Base-by-base conservation (phyloP, 257 asterid genomes). In the Ophiorrhiza pumila region DNA sequence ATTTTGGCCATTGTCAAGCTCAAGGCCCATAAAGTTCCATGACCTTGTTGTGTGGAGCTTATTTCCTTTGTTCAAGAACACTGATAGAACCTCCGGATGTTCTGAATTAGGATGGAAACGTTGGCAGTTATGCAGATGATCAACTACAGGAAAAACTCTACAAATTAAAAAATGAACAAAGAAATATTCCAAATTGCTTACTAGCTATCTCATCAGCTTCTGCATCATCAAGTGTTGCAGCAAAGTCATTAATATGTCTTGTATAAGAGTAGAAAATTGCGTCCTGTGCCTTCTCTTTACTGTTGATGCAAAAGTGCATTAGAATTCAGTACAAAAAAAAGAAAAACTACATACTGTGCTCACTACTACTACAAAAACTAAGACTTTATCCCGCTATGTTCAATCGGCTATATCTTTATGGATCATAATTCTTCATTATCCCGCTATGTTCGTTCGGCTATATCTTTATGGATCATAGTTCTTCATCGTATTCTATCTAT, bases 41-140 rank as follows among this genome's bases (percentile, higher is more conserved):
- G 98, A 89, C 77, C 97, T 87, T 25, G 98, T 93, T 68, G 98
- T 93, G 82, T 93, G 97, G 60, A 93, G 55, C 79, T 88, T 85
- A 53, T 84, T 87, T 37, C 94, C 97, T 68, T 68, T 86, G 80
- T 93, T 93, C 79, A 85, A 74, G 80, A 93, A 91, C 20, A 93
- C 92, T 18, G 98, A 93, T 39, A 88, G 75, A 71, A 93, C 98
- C 43, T 75, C 65, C 1, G 94, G 96, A 80, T 89, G 88, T 77
- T 71, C 98, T 93, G 86, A 71, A 82, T 47, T 60, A 27, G 23
- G 14, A 65, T 4, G 46, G 39, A 42, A 34, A n/a, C n/a, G n/a
- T n/a, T n/a, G n/a, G n/a, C n/a, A n/a, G n/a, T n/a, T n/a, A 45
- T 59, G 46, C 11, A 81, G n/a, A n/a, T n/a, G n/a, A n/a, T n/a